Base-by-base conservation (phyloP, 164 flowering plant species). In the Magnolia sinica region DNA sequence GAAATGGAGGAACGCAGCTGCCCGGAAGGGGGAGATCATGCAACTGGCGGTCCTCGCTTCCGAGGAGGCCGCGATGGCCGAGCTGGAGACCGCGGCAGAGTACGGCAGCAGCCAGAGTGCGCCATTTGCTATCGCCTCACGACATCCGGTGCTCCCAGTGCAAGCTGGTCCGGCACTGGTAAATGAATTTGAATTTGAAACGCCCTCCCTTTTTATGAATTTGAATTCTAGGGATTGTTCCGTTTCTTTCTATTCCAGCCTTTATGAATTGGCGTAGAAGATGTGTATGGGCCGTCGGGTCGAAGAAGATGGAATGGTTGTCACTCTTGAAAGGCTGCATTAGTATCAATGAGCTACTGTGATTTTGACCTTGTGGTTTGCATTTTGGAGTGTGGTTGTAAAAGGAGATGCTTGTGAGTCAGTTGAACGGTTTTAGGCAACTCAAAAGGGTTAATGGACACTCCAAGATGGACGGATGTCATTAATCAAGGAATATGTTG, bases 141-240 rank as follows among this genome's bases (percentile, higher is more conserved):
- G 55, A 87, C 92, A 87, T 88, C 5, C 85, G 96, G 55, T 92
- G 96, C 59, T 75, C 92, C n/a, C 86, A 85, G 18, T 92, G 93
- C 87, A 92, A 92, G 79, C 84, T 87, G 2, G 91, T 88, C 79
- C 82, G 87, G 14, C 89, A 92, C 78, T 92, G 96, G 96, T 92
- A 79, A 18, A 85, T 75, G 4, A 22, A 13, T 74, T 73, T 52
- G 3, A 4, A 22, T 22, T 23, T 37, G 7, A 37, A 37, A 22
- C 2, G 22, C 2, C 14, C 2, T 61, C 68, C 55, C 8, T 59
- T 64, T 73, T 31, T 31, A 7, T n/a, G 10, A 29, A 37, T 8
- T 0, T 65, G 29, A 2, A 11, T 65, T 23, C 68, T 22, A 22
- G 22, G 45, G 45, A 3, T 37, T 37, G 45, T 37, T 37, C 45